Base-by-base conservation (phyloP, 352 stramenopile genomes). In the Phytopythium montanum region DNA sequence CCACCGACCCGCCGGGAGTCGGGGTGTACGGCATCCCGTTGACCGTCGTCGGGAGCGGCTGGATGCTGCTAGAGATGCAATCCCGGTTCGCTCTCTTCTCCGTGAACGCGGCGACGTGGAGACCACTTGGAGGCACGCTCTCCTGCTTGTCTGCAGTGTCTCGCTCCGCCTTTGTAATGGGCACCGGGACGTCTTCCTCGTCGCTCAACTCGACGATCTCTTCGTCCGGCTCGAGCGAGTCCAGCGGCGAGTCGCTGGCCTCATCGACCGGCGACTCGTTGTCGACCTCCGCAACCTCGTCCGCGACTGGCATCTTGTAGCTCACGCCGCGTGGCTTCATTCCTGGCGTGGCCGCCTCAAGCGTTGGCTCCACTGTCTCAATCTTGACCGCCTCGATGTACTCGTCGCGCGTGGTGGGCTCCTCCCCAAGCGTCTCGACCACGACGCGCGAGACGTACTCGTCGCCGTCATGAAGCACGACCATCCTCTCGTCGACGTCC, bases 201-300 rank as follows among this genome's bases (percentile, higher is more conserved):
- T 79, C 71, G 41, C 71, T 79, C n/a, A 76, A 14, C 41, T 82
- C 73, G 18, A 74, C 54, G 6, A 74, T 39, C 7, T 77, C 68
- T 19, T 78, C 71, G 50, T 78, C 72, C n/a, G 62, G 66, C 28
- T 51, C 51, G 19, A 59, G 66, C 4, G 10, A 23, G 26, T 56
- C 33, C 39, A 51, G 16, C 25, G 5, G 19, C 14, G 45, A 54
- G 19, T 60, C 2, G 51, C 31, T 19, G 42, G 42, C 61, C 23
- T 31, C 39, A 19, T 19, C 25, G 18, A 18, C 13, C 9, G 28
- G 8, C 4, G 21, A 49, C 8, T 3, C 2, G 9, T 18, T 14
- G 0, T 33, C 44, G 23, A 13, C 7, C 0, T 21, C 13, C 12
- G 2, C 33, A 12, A 25, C 9, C 44, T 33, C 23, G 44, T 51